Conservation (phyloP, 306 rosid genomes). For the Sicyos baderoa region DNA sequence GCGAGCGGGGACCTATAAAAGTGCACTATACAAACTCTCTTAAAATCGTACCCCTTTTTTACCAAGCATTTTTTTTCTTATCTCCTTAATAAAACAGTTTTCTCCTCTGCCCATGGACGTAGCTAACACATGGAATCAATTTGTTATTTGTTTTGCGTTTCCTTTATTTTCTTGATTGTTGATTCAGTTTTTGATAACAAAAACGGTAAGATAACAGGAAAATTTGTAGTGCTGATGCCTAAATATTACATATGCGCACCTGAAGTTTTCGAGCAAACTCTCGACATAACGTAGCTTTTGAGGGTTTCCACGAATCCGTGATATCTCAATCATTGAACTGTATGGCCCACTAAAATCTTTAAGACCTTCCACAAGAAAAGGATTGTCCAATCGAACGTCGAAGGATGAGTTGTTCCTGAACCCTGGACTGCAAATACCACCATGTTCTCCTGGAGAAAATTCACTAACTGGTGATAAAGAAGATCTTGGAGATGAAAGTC, state of each 20-base stretch:
- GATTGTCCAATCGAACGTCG: slow-evolving; percentile 68
- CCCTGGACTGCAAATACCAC: slow-evolving; percentile 69
- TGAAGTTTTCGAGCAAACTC: slow-evolving; percentile 71
- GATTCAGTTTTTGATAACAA: too few species aligned
- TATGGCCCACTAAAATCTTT: slow-evolving; percentile 94
- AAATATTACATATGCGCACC: slow-evolving; percentile 34
- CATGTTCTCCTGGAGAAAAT: slow-evolving; percentile 66
- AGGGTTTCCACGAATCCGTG: slow-evolving; percentile 64
- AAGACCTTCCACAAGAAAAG: slow-evolving; percentile 79
- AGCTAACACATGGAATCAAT: too few species aligned
- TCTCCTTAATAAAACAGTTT: too few species aligned
- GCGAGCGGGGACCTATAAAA: too few species aligned
- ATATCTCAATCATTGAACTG: slow-evolving; percentile 89
- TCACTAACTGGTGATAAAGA: slow-evolving; percentile 64
- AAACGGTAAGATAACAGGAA: neutral
- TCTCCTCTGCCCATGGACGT: too few species aligned
- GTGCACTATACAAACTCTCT: too few species aligned
- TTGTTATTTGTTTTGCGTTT: too few species aligned
- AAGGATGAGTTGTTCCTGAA: slow-evolving; percentile 66
- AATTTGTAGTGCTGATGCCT: neutral
- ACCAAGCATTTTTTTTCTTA: too few species aligned
- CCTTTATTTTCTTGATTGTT: too few species aligned
- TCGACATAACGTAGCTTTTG: slow-evolving; percentile 53
- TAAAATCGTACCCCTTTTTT: too few species aligned
- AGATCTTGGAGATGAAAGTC: slow-evolving; percentile 76